Conservation (phyloP, 257 asterid genomes). For the Ligustrum vulgare region DNA sequence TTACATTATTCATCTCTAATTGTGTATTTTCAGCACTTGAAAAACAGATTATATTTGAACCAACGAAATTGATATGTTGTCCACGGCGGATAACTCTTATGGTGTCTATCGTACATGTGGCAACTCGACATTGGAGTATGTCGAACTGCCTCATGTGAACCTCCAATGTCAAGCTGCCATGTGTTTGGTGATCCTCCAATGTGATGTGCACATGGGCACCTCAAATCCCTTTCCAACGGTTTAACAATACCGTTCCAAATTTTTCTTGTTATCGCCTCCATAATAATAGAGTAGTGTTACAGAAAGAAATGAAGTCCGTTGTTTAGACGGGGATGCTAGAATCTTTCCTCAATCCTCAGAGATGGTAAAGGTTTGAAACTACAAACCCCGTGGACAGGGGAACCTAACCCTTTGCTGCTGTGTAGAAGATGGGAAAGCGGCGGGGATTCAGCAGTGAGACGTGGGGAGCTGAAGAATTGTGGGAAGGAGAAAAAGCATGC, state of each 20-base stretch:
- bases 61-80: too few relatives aligned
- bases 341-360: constrained; percentile 84
- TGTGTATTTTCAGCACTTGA: background rate
- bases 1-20: background rate
- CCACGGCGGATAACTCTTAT: too few relatives aligned
- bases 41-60: too few relatives aligned
- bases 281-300: constrained; percentile 77
- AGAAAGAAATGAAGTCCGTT: constrained; percentile 89
- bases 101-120: too few relatives aligned
- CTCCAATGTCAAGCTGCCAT: too few relatives aligned
- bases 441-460: constrained; percentile 96
- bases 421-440: constrained; percentile 96
- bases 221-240: constrained; percentile 50
- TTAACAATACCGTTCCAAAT: constrained; percentile 47
- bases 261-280: constrained; percentile 66
- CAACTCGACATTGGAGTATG: too few relatives aligned
- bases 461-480: constrained; percentile 86
- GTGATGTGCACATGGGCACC: too few relatives aligned
- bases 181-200: too few relatives aligned
- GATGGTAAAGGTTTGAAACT: constrained; percentile 94
- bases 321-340: constrained; percentile 55
- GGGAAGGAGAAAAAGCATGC: constrained; percentile 89
- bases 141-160: too few relatives aligned
- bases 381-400: constrained; percentile 85
- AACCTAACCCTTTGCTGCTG: constrained; percentile 90